A percentile compares a stretch with the other conserved stretches of the same genome.
phyloP scores from a whole-genome alignment of 345 rosid species.

The Eucalyptus viminalis region DNA sequence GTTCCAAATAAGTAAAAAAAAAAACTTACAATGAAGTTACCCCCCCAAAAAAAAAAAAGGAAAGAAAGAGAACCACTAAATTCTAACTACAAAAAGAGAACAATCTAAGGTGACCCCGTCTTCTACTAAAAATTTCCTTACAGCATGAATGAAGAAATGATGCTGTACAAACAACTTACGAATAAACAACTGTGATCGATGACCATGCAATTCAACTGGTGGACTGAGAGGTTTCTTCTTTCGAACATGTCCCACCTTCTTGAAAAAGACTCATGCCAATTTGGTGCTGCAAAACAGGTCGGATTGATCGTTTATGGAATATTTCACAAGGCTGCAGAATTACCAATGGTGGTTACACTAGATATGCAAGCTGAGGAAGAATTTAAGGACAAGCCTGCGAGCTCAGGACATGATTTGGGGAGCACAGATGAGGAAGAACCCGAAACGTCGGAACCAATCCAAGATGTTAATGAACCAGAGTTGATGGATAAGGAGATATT shows the following conservation, averaged over 20 bases:
- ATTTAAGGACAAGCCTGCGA: slow-evolving; percentile 8
- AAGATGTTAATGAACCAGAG: slow-evolving; percentile 15
- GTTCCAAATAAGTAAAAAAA: neutral
- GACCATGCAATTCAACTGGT: slow-evolving; percentile 7
- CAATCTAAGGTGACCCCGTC: neutral
- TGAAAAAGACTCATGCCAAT: slow-evolving; percentile 25
- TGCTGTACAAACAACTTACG: slow-evolving; percentile 60
- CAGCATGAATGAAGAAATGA: slow-evolving; percentile 79
- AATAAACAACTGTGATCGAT: slow-evolving; percentile 12
- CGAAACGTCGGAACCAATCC: slow-evolving; percentile 59
- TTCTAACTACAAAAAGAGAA: neutral
- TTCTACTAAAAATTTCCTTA: slow-evolving; percentile 49
- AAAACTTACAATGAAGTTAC: neutral
- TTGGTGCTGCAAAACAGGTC: neutral
- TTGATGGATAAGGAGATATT: slow-evolving; percentile 35
- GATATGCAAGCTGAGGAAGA: slow-evolving; percentile 22
- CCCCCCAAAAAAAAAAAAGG: neutral
- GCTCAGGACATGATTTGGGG: slow-evolving; percentile 61
- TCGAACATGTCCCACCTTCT: neutral
- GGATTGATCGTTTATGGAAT: neutral
- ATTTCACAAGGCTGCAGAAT: slow-evolving; percentile 32
- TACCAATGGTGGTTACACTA: slow-evolving; percentile 1
- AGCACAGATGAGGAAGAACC: slow-evolving; percentile 16
- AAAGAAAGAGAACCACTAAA: neutral
- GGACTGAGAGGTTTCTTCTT: neutral